These are phyloP conservation scores for Polychaeton citri DNA, from an alignment of 2,329 filamentous ascomycete genomes.

Conservation along the genomic window DNA sequence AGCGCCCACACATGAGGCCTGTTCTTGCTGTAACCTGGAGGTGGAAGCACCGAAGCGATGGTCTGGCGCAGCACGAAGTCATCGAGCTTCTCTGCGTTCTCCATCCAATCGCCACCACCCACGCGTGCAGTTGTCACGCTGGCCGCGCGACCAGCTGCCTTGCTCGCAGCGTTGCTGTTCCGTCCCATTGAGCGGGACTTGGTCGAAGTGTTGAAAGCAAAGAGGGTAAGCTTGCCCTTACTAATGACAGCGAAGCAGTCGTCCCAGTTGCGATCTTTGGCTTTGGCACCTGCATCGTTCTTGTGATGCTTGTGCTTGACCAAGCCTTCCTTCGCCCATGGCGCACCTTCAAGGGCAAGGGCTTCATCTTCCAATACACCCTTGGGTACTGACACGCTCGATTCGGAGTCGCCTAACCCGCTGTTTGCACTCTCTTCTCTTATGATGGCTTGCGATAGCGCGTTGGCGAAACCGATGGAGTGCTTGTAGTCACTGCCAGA, in stretches of 20 bases:
- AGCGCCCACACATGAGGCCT: conserved; percentile 90
- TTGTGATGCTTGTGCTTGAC: conserved; percentile 94
- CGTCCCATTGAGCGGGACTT: conserved; percentile 29
- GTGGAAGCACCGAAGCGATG: conserved; percentile 76
- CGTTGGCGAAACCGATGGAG: conserved; percentile 94
- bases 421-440: conserved; percentile 58
- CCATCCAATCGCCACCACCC: conserved; percentile 95
- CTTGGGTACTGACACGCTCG: conserved; percentile 11
- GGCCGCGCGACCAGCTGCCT: conserved; percentile 14
- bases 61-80: conserved; percentile 82
- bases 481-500: conserved; percentile 72
- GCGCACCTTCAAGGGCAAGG: conserved; percentile 80
- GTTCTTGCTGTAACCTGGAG: conserved; percentile 83
- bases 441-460: conserved; percentile 90
- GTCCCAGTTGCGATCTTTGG: conserved; percentile 86
- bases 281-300: conserved; percentile 77
- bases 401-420: conserved; percentile 21
- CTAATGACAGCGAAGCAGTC: conserved; percentile 95
- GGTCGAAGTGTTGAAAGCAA: conserved; percentile 70
- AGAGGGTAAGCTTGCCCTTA: conserved; percentile 84
- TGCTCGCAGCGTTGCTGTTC: conserved; percentile 7
- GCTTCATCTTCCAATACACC: conserved; percentile 77
- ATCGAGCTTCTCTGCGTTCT: conserved; percentile 82
- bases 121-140: conserved; percentile 50
- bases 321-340: conserved; percentile 95